Evolutionary conservation across 2,329 filamentous ascomycete genomes (phyloP).

Genomic region (Orbilia javanica): DNA sequence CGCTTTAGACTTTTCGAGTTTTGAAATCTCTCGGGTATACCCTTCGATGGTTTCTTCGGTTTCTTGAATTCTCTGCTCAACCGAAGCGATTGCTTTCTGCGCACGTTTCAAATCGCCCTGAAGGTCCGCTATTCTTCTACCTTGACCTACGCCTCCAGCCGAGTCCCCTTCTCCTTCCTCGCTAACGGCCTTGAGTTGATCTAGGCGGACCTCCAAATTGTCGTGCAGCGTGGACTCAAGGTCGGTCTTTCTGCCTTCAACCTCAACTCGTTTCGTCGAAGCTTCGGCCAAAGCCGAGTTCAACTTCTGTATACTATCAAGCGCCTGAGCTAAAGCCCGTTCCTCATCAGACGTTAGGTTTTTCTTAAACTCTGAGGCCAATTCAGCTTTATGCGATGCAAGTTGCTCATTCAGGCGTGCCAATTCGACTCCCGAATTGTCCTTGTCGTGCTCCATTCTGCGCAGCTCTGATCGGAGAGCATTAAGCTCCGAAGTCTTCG

Average conservation of each 20-base stretch:
- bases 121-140: slow-evolving; percentile 79
- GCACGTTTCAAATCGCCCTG: slow-evolving; percentile 85
- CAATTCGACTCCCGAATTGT: slow-evolving; percentile 80
- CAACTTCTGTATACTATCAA: slow-evolving; percentile 77
- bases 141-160: slow-evolving; percentile 70
- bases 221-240: slow-evolving; percentile 90
- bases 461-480: slow-evolving; percentile 75
- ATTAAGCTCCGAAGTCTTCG: slow-evolving; percentile 71
- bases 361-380: slow-evolving; percentile 91
- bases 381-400: slow-evolving; percentile 81
- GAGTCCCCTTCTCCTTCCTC: slow-evolving; percentile 71
- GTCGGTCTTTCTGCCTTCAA: slow-evolving; percentile 83
- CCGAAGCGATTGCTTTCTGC: slow-evolving; percentile 74
- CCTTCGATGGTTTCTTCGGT: slow-evolving; percentile 80
- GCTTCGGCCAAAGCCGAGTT: slow-evolving; percentile 81
- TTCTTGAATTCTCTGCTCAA: slow-evolving; percentile 78
- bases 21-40: slow-evolving; percentile 64
- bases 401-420: slow-evolving; percentile 81
- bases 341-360: slow-evolving; percentile 86
- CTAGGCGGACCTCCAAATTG: slow-evolving; percentile 86
- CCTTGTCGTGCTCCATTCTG: slow-evolving; percentile 66
- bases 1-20: slow-evolving; percentile 65
- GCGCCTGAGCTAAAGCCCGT: slow-evolving; percentile 79
- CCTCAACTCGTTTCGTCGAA: slow-evolving; percentile 78
- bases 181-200: slow-evolving; percentile 80